Base-by-base conservation (phyloP, 139 green algal species). In the Chlorella sp. region DNA sequence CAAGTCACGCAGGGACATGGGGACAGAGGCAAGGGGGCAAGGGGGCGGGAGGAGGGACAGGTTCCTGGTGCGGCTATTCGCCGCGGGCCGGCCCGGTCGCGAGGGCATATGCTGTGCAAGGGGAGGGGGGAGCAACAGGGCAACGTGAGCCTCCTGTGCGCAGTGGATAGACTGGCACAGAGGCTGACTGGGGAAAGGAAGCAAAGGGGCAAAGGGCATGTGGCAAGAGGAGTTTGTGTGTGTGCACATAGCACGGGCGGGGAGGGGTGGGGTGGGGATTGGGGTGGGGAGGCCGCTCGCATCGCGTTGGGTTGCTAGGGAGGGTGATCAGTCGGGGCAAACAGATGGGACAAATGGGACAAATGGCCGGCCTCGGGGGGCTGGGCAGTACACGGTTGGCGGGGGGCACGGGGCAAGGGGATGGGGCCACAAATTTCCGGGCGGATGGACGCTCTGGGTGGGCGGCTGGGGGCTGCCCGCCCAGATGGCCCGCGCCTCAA, bases 321-420 rank as follows among this genome's bases (percentile, higher is more conserved):
- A 39, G 68, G 26, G 71, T 30, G 28, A 78, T 78, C 32, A 21
- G 71, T 78, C 71, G 39, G 71, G 30, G 22, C 19, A 34, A 21
- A 78, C 71, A 78, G 71, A 78, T 53, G n/a, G 48, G 75, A 81
- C 75, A 81, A 21, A 81, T 81, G 36, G 75, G 75, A 81, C 75
- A 81, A 22, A 81, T 81, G 3, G 34, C 32, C 32, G 21, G 32
- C 15, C 75, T 9, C 11, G 71, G 71, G 75, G 34, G 75, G 34
- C 15, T 16, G 75, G 75, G 16, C 34, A 53, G 34, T 42, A 42
- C 34, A 81, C 34, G 36, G 75, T 34, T 53, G 34, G 75, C 37
- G 75, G 75, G 24, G 15, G 75, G 16, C 30, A 16, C 30, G 24
- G 18, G 28, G 71, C 71, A 78, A 78, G 71, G 71, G 48, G 71